A percentile compares a stretch with the other conserved stretches of the same genome.
These are phyloP conservation scores for Lactuca sativa DNA, from an alignment of 129 eudicot species.

Conservation along the genomic window DNA sequence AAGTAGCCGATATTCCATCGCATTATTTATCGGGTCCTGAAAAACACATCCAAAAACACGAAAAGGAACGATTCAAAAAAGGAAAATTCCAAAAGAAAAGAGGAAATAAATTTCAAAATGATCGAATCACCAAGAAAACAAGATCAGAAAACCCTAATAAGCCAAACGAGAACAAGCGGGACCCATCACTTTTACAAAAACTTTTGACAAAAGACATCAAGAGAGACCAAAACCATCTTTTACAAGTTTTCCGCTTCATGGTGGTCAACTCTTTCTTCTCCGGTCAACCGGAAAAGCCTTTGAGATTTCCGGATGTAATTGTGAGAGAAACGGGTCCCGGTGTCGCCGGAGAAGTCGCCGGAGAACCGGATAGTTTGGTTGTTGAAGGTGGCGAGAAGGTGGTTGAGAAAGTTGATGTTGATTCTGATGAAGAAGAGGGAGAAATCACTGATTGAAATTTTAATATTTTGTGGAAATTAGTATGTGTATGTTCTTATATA, in stretches of 20 bases:
- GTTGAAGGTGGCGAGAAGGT: background rate
- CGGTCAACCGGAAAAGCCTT: constrained; percentile 40
- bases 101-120: constrained; percentile 39
- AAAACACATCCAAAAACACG: constrained; percentile 28
- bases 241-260: constrained; percentile 90
- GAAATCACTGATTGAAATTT: constrained; percentile 36
- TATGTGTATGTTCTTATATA: constrained; percentile 8
- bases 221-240: constrained; percentile 64
- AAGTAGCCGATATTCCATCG: constrained; percentile 86
- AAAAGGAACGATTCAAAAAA: constrained; percentile 35
- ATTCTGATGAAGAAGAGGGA: constrained; percentile 45
- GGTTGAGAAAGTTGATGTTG: constrained; percentile 2
- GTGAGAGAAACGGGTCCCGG: constrained; percentile 41
- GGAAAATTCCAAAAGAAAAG: constrained; percentile 56
- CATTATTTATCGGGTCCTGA: constrained; percentile 58
- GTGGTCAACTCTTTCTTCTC: constrained; percentile 68
- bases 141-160: constrained; percentile 23
- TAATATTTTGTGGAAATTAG: background rate
- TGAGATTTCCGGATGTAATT: constrained; percentile 57
- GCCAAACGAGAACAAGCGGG: constrained; percentile 25
- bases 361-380: constrained; percentile 11
- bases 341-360: constrained; percentile 3
- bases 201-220: constrained; percentile 64
- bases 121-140: constrained; percentile 39
- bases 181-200: constrained; percentile 75